Percentiles rank a stretch among this genome's conserved stretches.
Evolutionary conservation across 228 moss, liverwort and hornwort genomes (phyloP).

Genomic region (Sphagnum fallax): DNA sequence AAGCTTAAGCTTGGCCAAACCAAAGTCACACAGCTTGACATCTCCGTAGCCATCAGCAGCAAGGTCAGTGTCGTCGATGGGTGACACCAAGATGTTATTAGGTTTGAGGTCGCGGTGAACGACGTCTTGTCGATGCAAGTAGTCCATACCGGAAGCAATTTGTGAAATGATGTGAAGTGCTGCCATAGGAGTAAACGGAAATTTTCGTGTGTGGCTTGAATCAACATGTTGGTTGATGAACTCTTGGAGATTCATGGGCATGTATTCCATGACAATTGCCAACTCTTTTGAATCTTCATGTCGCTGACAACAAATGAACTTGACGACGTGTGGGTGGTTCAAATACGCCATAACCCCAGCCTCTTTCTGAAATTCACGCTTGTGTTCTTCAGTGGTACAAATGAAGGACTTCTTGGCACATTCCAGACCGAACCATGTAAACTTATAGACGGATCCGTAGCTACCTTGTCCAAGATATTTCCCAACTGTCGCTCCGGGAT

Average conservation of each 20-base stretch:
- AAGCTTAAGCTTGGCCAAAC: too few relatives aligned
- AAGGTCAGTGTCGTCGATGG: too few relatives aligned
- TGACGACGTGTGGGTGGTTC: slow-evolving; percentile 7
- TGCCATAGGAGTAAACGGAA: neutral
- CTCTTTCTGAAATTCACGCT: neutral
- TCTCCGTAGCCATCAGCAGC: too few relatives aligned
- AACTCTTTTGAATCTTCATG: slow-evolving; percentile 7
- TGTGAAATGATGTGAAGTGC: neutral
- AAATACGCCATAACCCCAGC: neutral
- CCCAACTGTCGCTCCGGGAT: neutral
- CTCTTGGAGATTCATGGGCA: slow-evolving; percentile 1
- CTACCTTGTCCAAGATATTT: slow-evolving; percentile 12
- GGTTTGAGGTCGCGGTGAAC: slow-evolving; percentile 8
- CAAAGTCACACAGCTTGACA: too few relatives aligned
- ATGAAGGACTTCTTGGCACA: slow-evolving; percentile 4
- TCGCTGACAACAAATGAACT: slow-evolving; percentile 8
- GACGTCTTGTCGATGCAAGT: neutral
- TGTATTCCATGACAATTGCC: slow-evolving; percentile 1
- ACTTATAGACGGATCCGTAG: slow-evolving; percentile 14
- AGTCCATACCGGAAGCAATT: slow-evolving; percentile 1
- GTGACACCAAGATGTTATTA: slow-evolving; percentile 13
- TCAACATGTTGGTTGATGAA: neutral
- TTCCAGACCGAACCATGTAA: slow-evolving; percentile 9
- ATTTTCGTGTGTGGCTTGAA: neutral
- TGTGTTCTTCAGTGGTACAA: neutral